Evolutionary conservation across 2,329 filamentous ascomycete genomes (phyloP), one percentile per base, ranked within the genome.

Genomic region (Microthyrium microscopicum): DNA sequence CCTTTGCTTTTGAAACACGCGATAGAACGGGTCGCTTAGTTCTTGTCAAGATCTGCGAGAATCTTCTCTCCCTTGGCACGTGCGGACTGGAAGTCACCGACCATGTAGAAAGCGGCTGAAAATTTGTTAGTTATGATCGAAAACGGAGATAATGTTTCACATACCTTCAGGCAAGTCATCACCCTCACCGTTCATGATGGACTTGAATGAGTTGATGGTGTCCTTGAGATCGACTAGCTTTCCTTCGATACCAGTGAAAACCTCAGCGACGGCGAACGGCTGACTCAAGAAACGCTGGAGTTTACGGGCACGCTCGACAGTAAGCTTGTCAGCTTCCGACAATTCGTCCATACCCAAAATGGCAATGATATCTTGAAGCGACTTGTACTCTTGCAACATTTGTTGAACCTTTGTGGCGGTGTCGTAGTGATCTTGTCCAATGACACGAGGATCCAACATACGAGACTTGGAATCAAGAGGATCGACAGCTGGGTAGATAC

Each of bases 361-460:
- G 65, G 89, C 89, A 72, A 94, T 94, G 77, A 98, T 98, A 71
- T 98, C 89, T 71, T 98, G 89, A 49, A 98, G 83, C 45, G 87
- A 95, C 81, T 95, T 95, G 81, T 98, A 98, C 73, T 95, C 89
- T 70, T 98, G 89, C 60, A 98, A 78, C 66, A 94, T 95, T 70
- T 93, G 84, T 73, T 98, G 89, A 56, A 98, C 89, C 52, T 77
- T 77, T 61, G 80, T 81, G 61, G 89, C 89, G 53, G 76, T 87
- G 42, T 84, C 61, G 77, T 98, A 98, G 74, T 98, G 89, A 42
- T 98, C 89, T 57, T 95, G 71, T 61, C 89, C 89, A 55, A 98
- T 80, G 57, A 98, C 76, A 81, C 89, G 85, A 64, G 89, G 83
- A 70, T 95, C 89, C 57, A 98, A 72, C 80, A 98, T 94, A 76